Conservation (phyloP, 2,329 filamentous ascomycete genomes). For the Aspergillus pseudoterreus region DNA sequence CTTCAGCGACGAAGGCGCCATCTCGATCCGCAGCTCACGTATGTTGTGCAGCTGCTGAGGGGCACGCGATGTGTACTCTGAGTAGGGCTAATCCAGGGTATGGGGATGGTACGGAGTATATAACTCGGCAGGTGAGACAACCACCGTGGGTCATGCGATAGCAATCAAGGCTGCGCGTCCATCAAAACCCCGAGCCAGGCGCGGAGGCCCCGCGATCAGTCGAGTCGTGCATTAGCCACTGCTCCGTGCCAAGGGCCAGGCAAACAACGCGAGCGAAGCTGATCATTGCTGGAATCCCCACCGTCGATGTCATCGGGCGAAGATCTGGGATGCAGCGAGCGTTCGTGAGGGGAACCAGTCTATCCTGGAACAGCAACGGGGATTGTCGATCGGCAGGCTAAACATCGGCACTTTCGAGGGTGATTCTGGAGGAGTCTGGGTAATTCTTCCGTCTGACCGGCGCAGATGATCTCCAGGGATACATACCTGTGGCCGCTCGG, state of each 20-base stretch:
- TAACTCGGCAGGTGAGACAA: background rate
- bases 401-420: background rate
- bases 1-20: slow-evolving; percentile 3
- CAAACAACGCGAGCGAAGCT: background rate
- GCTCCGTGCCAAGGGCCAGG: slow-evolving; percentile 1
- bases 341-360: background rate
- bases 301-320: background rate
- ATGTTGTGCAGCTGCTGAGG: no score
- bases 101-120: background rate
- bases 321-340: background rate
- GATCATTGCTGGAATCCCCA: slow-evolving; percentile 2
- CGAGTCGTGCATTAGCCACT: background rate
- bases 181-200: background rate
- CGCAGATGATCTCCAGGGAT: no score
- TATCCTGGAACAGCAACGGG: background rate
- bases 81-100: no score
- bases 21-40: background rate
- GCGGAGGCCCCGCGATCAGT: background rate
- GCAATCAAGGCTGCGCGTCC: background rate
- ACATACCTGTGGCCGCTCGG: no score
- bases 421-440: background rate
- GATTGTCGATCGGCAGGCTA: background rate
- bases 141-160: slow-evolving; percentile 1
- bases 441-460: background rate
- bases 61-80: no score